Conservation (phyloP, 2,329 filamentous ascomycete genomes). For the Dactylellina cionopaga region DNA sequence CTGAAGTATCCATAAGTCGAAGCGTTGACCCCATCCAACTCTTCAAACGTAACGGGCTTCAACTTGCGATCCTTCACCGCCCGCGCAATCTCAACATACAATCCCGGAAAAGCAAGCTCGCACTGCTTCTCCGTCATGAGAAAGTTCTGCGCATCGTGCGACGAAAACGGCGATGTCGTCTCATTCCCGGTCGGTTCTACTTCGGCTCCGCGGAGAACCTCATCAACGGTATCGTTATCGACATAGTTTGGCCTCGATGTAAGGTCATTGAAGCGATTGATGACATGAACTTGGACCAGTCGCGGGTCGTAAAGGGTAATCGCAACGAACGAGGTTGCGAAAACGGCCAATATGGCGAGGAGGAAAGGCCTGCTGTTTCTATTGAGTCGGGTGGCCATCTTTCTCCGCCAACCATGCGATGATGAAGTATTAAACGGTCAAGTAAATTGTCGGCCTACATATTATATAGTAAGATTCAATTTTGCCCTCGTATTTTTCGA, state of each 20-base stretch:
- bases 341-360: conserved; percentile 19
- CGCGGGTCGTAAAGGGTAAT: conserved; percentile 25
- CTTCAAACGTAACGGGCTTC: conserved; percentile 15
- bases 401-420: not conserved
- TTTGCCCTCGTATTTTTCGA: not conserved
- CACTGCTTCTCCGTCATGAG: conserved; percentile 63
- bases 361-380: conserved; percentile 20
- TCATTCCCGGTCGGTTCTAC: conserved; percentile 1
- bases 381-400: conserved; percentile 4
- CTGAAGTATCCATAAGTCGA: conserved; percentile 18
- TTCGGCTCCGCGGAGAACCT: not conserved
- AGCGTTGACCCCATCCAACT: conserved; percentile 51
- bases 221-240: not conserved
- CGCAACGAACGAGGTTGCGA: conserved; percentile 28
- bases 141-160: conserved; percentile 40
- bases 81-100: conserved; percentile 64
- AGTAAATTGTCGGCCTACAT: no score
- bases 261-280: conserved; percentile 21
- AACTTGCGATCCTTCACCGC: conserved; percentile 57
- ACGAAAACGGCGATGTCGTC: conserved; percentile 11
- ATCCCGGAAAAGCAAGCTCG: conserved; percentile 62
- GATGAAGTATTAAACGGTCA: not conserved
- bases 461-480: no score
- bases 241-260: not conserved
- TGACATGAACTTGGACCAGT: conserved; percentile 27